These are phyloP conservation scores for Batkoa obscura DNA, from an alignment of 371 early-diverging fungal species.

Conservation along the genomic window DNA sequence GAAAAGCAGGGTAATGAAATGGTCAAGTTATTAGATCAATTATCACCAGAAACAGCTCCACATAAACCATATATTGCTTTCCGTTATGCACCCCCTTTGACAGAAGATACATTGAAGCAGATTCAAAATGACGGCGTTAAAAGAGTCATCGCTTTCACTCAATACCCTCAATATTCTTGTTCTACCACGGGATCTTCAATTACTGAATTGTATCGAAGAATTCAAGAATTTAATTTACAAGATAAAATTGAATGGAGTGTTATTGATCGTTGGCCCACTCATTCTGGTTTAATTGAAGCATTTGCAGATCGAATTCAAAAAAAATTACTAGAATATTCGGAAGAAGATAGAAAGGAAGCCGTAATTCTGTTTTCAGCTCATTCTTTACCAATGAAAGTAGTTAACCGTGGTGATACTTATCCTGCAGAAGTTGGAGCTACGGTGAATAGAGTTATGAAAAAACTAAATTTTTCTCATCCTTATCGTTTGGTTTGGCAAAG, in stretches of 20 bases:
- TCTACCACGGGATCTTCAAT: slow-evolving; percentile 86
- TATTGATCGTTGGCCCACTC: slow-evolving; percentile 85
- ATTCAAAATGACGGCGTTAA: slow-evolving; percentile 69
- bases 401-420: slow-evolving; percentile 82
- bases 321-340: slow-evolving; percentile 43
- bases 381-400: slow-evolving; percentile 83
- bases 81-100: slow-evolving; percentile 74
- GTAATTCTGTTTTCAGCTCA: slow-evolving; percentile 88
- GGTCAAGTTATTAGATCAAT: slow-evolving; percentile 49
- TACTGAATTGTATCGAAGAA: slow-evolving; percentile 61
- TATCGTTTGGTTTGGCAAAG: slow-evolving; percentile 93
- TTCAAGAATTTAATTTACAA: slow-evolving; percentile 36
- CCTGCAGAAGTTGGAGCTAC: slow-evolving; percentile 85
- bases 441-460: slow-evolving; percentile 60
- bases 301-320: slow-evolving; percentile 55
- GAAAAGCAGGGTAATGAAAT: slow-evolving; percentile 62
- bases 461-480: slow-evolving; percentile 49
- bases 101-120: slow-evolving; percentile 41
- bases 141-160: slow-evolving; percentile 75
- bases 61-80: slow-evolving; percentile 86
- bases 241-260: slow-evolving; percentile 65
- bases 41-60: slow-evolving; percentile 69
- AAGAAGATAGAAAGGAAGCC: slow-evolving; percentile 39
- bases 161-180: slow-evolving; percentile 94
- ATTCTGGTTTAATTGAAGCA: slow-evolving; percentile 67